Evolutionary conservation across 306 rosid species (phyloP), one percentile per base, ranked within the genome.

Genomic region (Vicia villosa): DNA sequence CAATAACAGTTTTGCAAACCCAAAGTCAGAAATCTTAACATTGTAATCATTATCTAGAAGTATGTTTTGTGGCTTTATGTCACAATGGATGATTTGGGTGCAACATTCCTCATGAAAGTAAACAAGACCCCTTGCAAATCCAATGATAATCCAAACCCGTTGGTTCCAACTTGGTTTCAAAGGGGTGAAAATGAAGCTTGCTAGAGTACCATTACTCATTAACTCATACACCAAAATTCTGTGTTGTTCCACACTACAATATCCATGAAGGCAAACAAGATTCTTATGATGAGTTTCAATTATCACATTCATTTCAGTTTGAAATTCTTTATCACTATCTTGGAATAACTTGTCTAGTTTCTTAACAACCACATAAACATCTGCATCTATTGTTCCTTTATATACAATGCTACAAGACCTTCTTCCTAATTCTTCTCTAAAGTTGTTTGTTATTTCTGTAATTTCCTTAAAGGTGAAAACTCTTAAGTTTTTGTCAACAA

Each of bases 351-450:
- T n/a, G n/a, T n/a, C n/a, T n/a, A n/a, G n/a, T n/a, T n/a, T n/a
- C n/a, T n/a, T n/a, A n/a, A n/a, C n/a, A n/a, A n/a, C n/a, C n/a
- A n/a, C n/a, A n/a, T n/a, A n/a, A n/a, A n/a, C n/a, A n/a, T n/a
- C n/a, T n/a, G n/a, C n/a, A n/a, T n/a, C n/a, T n/a, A n/a, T n/a
- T n/a, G n/a, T n/a, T n/a, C n/a, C n/a, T n/a, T n/a, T n/a, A n/a
- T n/a, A n/a, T n/a, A n/a, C n/a, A n/a, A n/a, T n/a, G n/a, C n/a
- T n/a, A n/a, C n/a, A n/a, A 64, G 80, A 54, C 1, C 77, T 80
- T 38, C 74, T 69, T 5, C 80, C 80, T 34, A 80, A 4, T 65
- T 80, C 70, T 22, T 80, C 84, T 65, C 24, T 40, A 64, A 80
- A 80, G 20, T 57, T 73, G 12, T 24, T 32, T 49, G 84, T 80